Base-by-base conservation (phyloP, 2,329 filamentous ascomycete genomes). In the Paraphoma sp. region DNA sequence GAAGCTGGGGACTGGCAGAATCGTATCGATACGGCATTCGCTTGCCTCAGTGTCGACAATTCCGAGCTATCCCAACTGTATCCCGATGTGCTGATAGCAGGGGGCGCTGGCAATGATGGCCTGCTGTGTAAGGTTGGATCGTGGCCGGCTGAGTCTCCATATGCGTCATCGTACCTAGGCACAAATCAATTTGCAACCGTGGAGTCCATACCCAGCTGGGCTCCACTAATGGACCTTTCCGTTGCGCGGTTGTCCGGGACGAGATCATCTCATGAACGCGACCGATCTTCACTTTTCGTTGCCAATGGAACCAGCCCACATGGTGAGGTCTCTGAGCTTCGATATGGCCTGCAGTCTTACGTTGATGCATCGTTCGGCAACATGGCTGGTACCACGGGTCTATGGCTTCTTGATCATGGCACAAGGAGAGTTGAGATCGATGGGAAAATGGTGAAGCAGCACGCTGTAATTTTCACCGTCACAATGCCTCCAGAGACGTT, bases 21-120 rank as follows among this genome's bases (percentile, higher is more conserved):
- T 67, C 91, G 90, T 57, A 89, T 96, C 45, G 90, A 92, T 55
- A 88, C 85, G 2, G 92, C 92, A 2, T 96, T 98, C 72, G 89
- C 92, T 49, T 90, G 88, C 51, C 72, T 86, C 16, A 80, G 82
- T 54, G 82, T 91, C n/a, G 67, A 69, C 45, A 62, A 62, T 36
- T 65, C 65, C 1, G 87, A 85, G 46, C 62, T 59, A 36, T 65
- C 61, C 51, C 85, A 86, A 60, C 79, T 83, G 36, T 87, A 85
- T 55, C 87, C 87, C 2, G 93, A 97, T 72, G 83, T 96, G n/a
- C 80, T 97, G 45, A 84, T 96, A 36, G 86, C 90, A 46, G 90
- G 90, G 4, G 93, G 94, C 0, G 88, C 91, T 62, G 89, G 89
- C 51, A 90, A 92, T 8, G 86, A 89, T 57, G 93, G 93, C 6